Conservation (phyloP, 179 eudicot species). For the Silene noctiflora region DNA sequence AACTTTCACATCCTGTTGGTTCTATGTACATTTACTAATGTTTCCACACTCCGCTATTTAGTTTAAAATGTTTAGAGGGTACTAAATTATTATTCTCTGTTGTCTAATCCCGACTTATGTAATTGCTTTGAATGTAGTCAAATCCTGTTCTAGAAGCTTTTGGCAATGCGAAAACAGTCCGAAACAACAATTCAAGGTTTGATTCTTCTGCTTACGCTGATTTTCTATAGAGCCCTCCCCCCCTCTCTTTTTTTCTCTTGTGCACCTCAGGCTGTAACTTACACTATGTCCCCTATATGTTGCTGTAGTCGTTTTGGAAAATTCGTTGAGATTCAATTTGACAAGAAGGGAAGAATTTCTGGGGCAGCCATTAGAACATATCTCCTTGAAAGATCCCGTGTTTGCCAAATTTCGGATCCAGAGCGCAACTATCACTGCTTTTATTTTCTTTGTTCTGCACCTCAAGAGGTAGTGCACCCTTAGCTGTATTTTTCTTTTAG, state of each 20-base stretch:
- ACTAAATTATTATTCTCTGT: neutral
- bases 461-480: conserved; percentile 58
- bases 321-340: conserved; percentile 97
- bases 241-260: neutral
- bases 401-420: conserved; percentile 95
- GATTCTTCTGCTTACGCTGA: neutral
- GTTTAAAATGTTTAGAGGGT: neutral
- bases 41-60: neutral
- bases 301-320: conserved; percentile 90
- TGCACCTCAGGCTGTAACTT: neutral
- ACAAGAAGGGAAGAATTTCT: conserved; percentile 85
- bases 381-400: conserved; percentile 97
- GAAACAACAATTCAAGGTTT: conserved; percentile 96
- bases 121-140: conserved; percentile 54
- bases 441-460: conserved; percentile 96
- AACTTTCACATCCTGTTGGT: neutral
- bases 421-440: conserved; percentile 97
- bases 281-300: conserved; percentile 15
- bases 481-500: conserved; percentile 14
- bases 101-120: neutral
- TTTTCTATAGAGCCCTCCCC: neutral
- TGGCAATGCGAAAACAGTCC: conserved; percentile 94
- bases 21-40: neutral
- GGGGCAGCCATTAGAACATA: conserved; percentile 98
- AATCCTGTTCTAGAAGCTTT: conserved; percentile 99